Conservation (phyloP, 768 basidiomycete species). For the Serendipita indica region DNA sequence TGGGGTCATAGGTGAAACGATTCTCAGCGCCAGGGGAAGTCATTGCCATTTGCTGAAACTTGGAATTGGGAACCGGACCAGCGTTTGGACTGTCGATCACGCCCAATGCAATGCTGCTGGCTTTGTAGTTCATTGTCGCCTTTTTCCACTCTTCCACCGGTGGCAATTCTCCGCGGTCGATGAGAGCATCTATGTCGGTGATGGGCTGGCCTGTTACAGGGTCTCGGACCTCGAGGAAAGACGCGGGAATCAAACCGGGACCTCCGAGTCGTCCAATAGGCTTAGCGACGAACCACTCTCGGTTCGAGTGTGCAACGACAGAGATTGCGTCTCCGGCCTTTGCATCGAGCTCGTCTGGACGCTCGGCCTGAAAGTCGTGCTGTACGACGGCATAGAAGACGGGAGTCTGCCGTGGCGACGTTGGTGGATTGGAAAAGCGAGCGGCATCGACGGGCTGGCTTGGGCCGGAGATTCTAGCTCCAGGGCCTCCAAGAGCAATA, state of each 20-base stretch:
- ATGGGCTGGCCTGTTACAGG: conserved; percentile 72
- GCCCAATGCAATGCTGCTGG: conserved; percentile 87
- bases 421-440: neutral
- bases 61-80: conserved; percentile 26
- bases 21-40: conserved; percentile 3
- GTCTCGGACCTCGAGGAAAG: conserved; percentile 94
- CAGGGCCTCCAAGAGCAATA: conserved; percentile 9
- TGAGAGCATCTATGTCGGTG: conserved; percentile 53
- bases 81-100: conserved; percentile 43
- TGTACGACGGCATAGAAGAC: conserved; percentile 82
- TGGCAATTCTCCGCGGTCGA: conserved; percentile 79
- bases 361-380: conserved; percentile 91
- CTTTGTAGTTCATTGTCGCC: conserved; percentile 89
- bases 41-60: conserved; percentile 1
- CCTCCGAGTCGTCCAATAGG: conserved; percentile 90
- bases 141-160: conserved; percentile 99
- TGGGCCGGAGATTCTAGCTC: conserved; percentile 8
- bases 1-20: neutral
- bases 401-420: neutral
- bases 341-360: conserved; percentile 91
- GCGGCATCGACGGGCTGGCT: conserved; percentile 7
- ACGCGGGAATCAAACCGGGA: conserved; percentile 91
- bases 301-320: conserved; percentile 98
- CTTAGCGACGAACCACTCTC: conserved; percentile 99
- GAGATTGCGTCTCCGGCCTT: conserved; percentile 88